A percentile compares a stretch with the other conserved stretches of the same genome.
These are phyloP conservation scores for Phytophthora boehmeriae DNA, from an alignment of 352 stramenopile genomes.

Conservation along the genomic window DNA sequence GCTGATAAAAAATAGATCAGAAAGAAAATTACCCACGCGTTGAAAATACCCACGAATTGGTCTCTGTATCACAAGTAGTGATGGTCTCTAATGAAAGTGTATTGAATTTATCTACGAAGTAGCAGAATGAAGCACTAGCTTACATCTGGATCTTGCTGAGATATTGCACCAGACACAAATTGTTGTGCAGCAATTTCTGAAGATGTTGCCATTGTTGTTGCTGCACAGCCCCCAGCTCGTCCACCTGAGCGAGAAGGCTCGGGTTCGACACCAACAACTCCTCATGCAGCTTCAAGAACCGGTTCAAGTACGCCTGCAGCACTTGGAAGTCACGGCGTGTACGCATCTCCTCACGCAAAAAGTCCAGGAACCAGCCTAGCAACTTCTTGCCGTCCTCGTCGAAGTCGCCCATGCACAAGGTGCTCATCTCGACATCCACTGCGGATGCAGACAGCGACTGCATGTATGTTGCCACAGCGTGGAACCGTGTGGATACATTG, in stretches of 20 bases:
- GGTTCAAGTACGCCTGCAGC: slow-evolving; percentile 86
- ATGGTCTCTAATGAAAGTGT: not conserved
- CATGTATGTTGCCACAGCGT: slow-evolving; percentile 61
- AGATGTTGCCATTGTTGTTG: slow-evolving; percentile 82
- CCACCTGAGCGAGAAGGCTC: slow-evolving; percentile 57
- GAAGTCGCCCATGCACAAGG: slow-evolving; percentile 84
- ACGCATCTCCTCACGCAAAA: slow-evolving; percentile 69
- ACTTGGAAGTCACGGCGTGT: slow-evolving; percentile 78
- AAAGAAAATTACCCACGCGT: too few species aligned
- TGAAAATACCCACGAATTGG: too few species aligned
- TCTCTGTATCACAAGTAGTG: too few species aligned
- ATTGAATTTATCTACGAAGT: not conserved
- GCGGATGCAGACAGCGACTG: slow-evolving; percentile 76
- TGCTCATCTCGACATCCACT: slow-evolving; percentile 85
- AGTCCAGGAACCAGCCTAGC: slow-evolving; percentile 67
- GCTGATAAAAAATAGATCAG: too few species aligned
- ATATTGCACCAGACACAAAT: slow-evolving; percentile 87
- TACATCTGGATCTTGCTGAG: slow-evolving; percentile 91
- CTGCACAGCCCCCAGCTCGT: slow-evolving; percentile 62
- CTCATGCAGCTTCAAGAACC: slow-evolving; percentile 87
- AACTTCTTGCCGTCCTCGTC: slow-evolving; percentile 74
- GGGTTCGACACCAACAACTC: slow-evolving; percentile 68
- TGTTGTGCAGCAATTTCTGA: slow-evolving; percentile 84
- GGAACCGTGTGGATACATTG: slow-evolving; percentile 36
- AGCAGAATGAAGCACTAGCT: slow-evolving; percentile 12